phyloP scores from a whole-genome alignment of 306 rosid genomes.

The Corylus americana region DNA sequence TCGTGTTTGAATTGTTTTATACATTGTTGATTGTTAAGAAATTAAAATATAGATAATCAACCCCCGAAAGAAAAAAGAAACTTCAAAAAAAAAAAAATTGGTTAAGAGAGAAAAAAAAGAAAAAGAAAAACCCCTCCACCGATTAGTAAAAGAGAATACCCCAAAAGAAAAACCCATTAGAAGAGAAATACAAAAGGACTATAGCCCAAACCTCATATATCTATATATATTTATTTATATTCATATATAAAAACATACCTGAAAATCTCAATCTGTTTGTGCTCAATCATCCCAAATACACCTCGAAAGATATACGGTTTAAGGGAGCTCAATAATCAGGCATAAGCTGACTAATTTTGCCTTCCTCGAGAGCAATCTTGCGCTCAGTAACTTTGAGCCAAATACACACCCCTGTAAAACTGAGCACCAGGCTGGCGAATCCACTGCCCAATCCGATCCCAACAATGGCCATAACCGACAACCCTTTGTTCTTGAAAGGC shows the following conservation, averaged over 20 bases:
- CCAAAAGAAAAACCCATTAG: conserved; percentile 39
- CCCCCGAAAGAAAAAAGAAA: conserved; percentile 16
- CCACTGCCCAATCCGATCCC: conserved; percentile 98
- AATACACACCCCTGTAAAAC: conserved; percentile 89
- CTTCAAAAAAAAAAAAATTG: conserved; percentile 19
- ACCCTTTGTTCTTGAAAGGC: conserved; percentile 53
- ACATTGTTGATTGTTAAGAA: conserved; percentile 40
- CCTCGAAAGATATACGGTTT: conserved; percentile 31
- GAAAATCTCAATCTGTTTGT: conserved; percentile 12
- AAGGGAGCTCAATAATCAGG: conserved; percentile 70
- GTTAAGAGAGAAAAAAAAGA: conserved; percentile 11
- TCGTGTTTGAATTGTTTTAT: conserved; percentile 33
- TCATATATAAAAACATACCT: conserved; percentile 31
- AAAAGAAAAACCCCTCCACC: conserved; percentile 20
- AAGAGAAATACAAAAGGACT: conserved; percentile 5
- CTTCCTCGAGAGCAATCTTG: conserved; percentile 75
- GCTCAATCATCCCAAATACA: conserved; percentile 37
- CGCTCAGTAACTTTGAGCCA: conserved; percentile 87
- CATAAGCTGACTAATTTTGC: conserved; percentile 79
- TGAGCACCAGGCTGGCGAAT: conserved; percentile 71
- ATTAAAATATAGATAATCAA: conserved; percentile 25
- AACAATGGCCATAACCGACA: conserved; percentile 84
- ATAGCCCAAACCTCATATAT: conserved; percentile 38
- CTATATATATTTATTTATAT: no score
- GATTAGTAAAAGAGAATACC: conserved; percentile 44